Evolutionary conservation across 1,139 yeast species (phyloP).

Genomic region (Yamadazyma sp.): DNA sequence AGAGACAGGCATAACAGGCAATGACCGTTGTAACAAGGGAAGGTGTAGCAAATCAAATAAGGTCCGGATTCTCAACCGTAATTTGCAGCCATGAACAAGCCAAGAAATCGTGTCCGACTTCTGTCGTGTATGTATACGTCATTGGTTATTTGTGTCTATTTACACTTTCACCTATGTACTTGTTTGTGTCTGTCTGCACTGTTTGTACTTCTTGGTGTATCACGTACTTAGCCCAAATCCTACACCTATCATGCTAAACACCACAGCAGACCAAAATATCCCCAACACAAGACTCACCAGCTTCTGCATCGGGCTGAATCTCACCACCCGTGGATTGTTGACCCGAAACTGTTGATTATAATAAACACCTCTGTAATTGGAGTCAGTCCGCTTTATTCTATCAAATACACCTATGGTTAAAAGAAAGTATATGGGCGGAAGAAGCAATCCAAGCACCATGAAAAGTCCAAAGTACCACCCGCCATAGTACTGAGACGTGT

Average conservation of each 20-base stretch:
- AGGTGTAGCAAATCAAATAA: too few species aligned
- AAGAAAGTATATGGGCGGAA: conserved; percentile 38
- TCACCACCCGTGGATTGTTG: conserved; percentile 9
- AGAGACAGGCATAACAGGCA: too few species aligned
- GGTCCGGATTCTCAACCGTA: too few species aligned
- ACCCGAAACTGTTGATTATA: conserved; percentile 22
- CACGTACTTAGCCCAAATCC: conserved; percentile 31
- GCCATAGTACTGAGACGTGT: conserved; percentile 13
- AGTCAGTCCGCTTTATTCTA: conserved; percentile 18
- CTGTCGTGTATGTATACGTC: too few species aligned
- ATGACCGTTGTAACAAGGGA: too few species aligned
- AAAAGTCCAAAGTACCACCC: conserved; percentile 21
- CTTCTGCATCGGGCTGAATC: conserved; percentile 35
- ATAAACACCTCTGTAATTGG: conserved; percentile 16
- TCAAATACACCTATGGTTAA: conserved; percentile 36
- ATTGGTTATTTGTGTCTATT: too few species aligned
- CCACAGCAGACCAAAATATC: conserved; percentile 31
- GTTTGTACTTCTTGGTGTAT: too few species aligned
- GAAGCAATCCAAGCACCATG: conserved; percentile 30
- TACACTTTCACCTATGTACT: too few species aligned
- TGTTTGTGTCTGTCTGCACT: too few species aligned
- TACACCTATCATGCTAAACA: conserved; percentile 43
- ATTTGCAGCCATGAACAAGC: too few species aligned
- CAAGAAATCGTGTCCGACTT: too few species aligned
- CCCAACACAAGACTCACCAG: conserved; percentile 32